Base-by-base conservation (phyloP, 2,329 filamentous ascomycete species). In the Fusarium sp. region DNA sequence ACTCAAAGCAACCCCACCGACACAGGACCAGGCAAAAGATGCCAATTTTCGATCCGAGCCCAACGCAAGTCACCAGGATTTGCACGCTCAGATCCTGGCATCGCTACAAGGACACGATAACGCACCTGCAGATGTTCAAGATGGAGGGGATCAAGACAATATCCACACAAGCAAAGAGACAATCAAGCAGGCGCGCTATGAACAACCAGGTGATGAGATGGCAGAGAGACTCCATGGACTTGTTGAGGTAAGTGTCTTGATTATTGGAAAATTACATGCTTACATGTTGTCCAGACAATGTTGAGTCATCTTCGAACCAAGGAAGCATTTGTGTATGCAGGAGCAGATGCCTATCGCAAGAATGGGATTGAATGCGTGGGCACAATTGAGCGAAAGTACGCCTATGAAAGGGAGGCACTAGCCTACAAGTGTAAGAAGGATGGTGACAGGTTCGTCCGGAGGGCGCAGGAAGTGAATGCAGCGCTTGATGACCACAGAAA, bases 201-300 rank as follows among this genome's bases (percentile, higher is more conserved):
- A 45, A 9, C 57, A 31, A 4, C 55, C 50, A 6, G 38, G 25
- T 17, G 43, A 55, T 4, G 56, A 61, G 21, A 37, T 69, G 36
- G 45, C 49, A 21, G 49, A 49, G 19, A 58, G 57, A 35, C 39
- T 73, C 9, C 64, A 72, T 31, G 53, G 33, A 9, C 37, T 70
- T 14, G 61, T 72, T 14, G 61, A 70, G 37, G 72, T 74, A 57
- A 59, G 69, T 29, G n/a, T 14, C 9, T 21, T 49, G n/a, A 8
- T 3, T 14, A 7, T 23, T 27, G 3, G 7, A 1, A 36, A 14
- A 23, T 21, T 5, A 21, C 14, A 32, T 49, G 45, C 61, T 68
- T 36, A 68, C 33, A 59, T 42, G 32, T 33, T 64, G 37, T 37
- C 45, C 42, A 70, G 72, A 63, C 47, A 49, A 57, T 74, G 48